Base-by-base conservation (phyloP, 768 basidiomycete genomes). In the Lepiota venenata region DNA sequence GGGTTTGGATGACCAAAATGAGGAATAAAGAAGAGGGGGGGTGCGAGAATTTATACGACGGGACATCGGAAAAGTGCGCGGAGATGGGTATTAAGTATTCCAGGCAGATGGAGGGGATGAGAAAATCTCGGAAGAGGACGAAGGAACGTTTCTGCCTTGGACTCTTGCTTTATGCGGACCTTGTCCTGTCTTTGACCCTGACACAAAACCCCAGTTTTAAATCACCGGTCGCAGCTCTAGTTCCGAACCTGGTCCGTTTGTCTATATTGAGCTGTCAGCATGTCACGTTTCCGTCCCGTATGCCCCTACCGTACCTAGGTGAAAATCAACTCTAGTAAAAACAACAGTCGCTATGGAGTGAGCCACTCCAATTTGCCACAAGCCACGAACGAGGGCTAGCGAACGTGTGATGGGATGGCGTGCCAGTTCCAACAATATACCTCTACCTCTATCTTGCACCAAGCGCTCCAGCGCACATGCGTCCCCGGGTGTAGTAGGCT, bases 31-130 rank as follows among this genome's bases (percentile, higher is more conserved):
- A 8, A 20, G 25, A 21, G 47, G 29, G 3, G 36, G 2, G 38
- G 36, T 29, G 27, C 44, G 27, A 40, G 46, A 47, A 47, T 55
- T 47, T 55, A 55, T 55, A 48, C n/a, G 45, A 36, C 18, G 20
- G 2, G 35, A 8, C n/a, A 48, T 11, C 42, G 6, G 18, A 21
- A 25, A 20, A 20, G 5, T 25, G 15, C 27, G 21, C 42, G 42
- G 8, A 21, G 27, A 16, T 14, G 21, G 27, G 42, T 44, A 44
- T 44, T n/a, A n/a, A n/a, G 4, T 43, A 2, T 44, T 44, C 21
- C 42, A 21, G 18, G 27, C 6, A 21, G 12, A 20, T 37, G 21
- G 27, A n/a, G 37, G 35, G 39, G 39, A 25, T 54, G 47, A 55
- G 53, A 55, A 47, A 47, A 36, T 46, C 46, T 47, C 27, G 41